phyloP scores from a whole-genome alignment of 176 grass and related monocot species.

The Tuctoria greenei region DNA sequence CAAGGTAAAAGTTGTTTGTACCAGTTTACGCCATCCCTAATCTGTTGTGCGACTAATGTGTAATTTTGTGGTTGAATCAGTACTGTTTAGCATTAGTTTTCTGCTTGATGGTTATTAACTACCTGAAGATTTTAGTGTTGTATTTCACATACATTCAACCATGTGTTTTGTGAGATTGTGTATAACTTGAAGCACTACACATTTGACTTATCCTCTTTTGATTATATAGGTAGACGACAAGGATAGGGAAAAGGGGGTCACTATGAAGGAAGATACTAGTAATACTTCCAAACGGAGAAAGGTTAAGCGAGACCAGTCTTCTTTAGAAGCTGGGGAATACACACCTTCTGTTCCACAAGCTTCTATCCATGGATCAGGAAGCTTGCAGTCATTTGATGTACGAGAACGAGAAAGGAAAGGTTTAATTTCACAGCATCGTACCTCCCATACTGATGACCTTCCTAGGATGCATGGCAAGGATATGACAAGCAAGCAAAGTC shows the following conservation, averaged over 20 bases:
- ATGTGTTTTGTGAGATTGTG: slow-evolving; percentile 7
- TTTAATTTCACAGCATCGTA: slow-evolving; percentile 61
- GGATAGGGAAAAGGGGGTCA: slow-evolving; percentile 74
- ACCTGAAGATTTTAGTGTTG: neutral
- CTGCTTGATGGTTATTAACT: neutral
- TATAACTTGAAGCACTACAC: slow-evolving; percentile 12
- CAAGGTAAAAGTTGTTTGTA: slow-evolving; percentile 60
- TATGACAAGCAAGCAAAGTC: slow-evolving; percentile 72
- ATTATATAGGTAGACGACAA: slow-evolving; percentile 72
- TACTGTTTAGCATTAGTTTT: slow-evolving; percentile 10
- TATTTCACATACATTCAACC: neutral
- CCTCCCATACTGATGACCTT: slow-evolving; percentile 62
- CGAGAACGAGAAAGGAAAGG: slow-evolving; percentile 89
- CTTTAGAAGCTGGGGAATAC: slow-evolving; percentile 81
- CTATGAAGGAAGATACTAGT: slow-evolving; percentile 73
- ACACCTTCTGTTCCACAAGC: slow-evolving; percentile 59
- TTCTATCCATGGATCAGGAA: slow-evolving; percentile 46
- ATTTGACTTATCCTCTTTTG: slow-evolving; percentile 22
- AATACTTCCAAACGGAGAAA: slow-evolving; percentile 72
- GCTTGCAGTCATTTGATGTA: slow-evolving; percentile 50
- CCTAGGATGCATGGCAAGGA: slow-evolving; percentile 87
- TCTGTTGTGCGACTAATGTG: neutral
- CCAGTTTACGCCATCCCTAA: neutral
- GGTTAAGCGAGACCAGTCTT: slow-evolving; percentile 66
- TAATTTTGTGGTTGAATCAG: slow-evolving; percentile 20